These are phyloP conservation scores for Colletotrichum falcatum DNA, from an alignment of 2,329 filamentous ascomycete species.

Conservation along the genomic window DNA sequence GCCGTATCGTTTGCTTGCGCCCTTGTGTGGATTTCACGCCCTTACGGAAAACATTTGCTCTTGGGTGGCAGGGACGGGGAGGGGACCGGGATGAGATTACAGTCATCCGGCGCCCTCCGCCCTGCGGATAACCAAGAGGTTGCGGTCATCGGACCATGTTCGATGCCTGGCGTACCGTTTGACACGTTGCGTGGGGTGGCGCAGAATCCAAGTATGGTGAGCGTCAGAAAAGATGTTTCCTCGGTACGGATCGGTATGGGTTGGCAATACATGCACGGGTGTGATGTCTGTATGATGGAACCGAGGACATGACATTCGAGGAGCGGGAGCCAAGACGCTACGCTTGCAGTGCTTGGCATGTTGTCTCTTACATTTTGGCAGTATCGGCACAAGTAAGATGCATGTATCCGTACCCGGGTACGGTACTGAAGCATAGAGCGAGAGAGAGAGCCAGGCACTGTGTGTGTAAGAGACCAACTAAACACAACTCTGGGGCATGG, in stretches of 20 bases:
- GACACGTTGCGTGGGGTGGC: not conserved
- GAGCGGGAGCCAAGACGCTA: not conserved
- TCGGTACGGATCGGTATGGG: not conserved
- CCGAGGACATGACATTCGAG: not conserved
- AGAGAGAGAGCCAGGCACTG: not conserved
- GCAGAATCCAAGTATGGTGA: too few species aligned
- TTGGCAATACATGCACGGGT: not conserved
- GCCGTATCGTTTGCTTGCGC: not conserved
- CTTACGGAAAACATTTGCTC: not conserved
- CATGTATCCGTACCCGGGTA: too few species aligned
- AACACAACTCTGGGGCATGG: conserved; percentile 2
- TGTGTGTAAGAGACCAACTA: not conserved
- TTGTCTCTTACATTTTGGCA: not conserved
- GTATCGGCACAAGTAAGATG: not conserved
- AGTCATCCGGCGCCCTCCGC: conserved; percentile 8
- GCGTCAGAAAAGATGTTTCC: not conserved
- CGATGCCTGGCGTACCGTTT: not conserved
- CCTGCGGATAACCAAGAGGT: conserved; percentile 3
- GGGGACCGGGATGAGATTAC: not conserved
- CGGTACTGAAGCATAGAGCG: not conserved
- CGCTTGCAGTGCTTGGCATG: conserved; percentile 8
- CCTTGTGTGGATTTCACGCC: conserved; percentile 3
- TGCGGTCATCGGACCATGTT: not conserved
- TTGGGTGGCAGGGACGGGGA: not conserved
- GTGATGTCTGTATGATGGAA: not conserved